Base-by-base conservation (phyloP, 1,284 basidiomycete genomes). In the Anthracocystis walkeri region DNA sequence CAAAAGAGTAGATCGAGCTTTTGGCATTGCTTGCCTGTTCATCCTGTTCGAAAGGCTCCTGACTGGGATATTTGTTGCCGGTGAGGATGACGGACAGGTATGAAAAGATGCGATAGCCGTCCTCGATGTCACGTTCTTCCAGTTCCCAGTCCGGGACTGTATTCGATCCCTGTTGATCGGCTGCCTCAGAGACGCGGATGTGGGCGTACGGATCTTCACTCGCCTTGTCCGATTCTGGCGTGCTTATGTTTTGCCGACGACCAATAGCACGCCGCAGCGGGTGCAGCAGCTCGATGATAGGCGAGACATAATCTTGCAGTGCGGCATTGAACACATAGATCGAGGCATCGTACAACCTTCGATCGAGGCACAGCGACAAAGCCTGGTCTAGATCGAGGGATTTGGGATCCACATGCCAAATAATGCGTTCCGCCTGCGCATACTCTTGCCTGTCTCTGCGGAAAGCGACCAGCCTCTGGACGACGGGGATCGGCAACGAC, bases 311-410 rank as follows among this genome's bases (percentile, higher is more conserved):
- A 84, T 99, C 97, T 64, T 88, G 88, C 79, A 99, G 86, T 2
- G 94, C 93, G 42, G 91, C 89, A 12, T 92, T 97, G 86, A 95
- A 97, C 40, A 99, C 92, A 83, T 97, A 95, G 68, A 96, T 92
- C 67, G 99, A 89, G 0, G 96, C 95, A 82, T 98, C 96, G 87
- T 95, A 97, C 2, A 99, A 89, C 31, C 89, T 88, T 80, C 94
- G 90, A 59, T 88, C 88, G 81, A 93, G 91, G 82, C 97, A 99
- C 4, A 99, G 88, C 18, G 87, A 89, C 68, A 98, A 91, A 0
- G 92, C 92, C 86, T 98, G 97, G 82, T 99, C 93, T 84, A 98
- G 91, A 82, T 99, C 97, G 64, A 99, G 87, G 78, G 91, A 93
- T 16, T 90, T 87, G 0, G 96, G 94, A 77, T 97, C 93, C 65